Evolutionary conservation across 2,329 filamentous ascomycete species (phyloP), one percentile per base, ranked within the genome.

Genomic region (Fusarium oxysporum): DNA sequence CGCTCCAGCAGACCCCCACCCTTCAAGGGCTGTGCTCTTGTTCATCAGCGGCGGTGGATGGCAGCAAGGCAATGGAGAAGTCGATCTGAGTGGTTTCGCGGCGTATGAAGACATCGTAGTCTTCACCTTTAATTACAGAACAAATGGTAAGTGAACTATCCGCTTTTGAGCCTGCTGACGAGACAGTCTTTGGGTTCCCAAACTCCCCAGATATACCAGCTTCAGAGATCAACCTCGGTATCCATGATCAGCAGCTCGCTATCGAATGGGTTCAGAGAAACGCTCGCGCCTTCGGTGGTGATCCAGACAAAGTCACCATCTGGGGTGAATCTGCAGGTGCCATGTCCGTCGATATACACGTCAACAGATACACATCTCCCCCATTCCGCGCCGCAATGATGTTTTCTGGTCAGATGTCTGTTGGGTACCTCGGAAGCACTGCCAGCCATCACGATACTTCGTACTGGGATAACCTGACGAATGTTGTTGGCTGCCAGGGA

Each of bases 131-230:
- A 78, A 80, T 65, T 78, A 78, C 50, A 75, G 75, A 21, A 75
- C 73, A 1, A 78, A 80, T 28, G 61, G 74, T 78, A 48, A 50
- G 32, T 61, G 13, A 2, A 9, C 14, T 9, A 11, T 16, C 16
- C 3, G 11, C 8, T 6, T 8, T 3, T 14, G 51, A 5, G n/a
- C 16, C 8, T 11, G 5, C 62, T 68, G 9, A 51, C 13, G 13
- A 11, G 12, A 4, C 8, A 79, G 78, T 78, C 11, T 77, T 80
- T 48, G 86, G 86, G 5, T 89, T 88, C 68, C 76, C 87, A 12
- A 82, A 82, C 50, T 81, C 83, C 1, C 81, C 78, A 19, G 79
- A 85, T 44, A 80, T 85, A 14, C 63, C 81, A 5, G 72, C 75
- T 1, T 78, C 81, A 28, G 80, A 85, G 3, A 82, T 63, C 11